Evolutionary conservation across 1,284 basidiomycete genomes (phyloP).

Genomic region (Cystobasidium slooffiae): DNA sequence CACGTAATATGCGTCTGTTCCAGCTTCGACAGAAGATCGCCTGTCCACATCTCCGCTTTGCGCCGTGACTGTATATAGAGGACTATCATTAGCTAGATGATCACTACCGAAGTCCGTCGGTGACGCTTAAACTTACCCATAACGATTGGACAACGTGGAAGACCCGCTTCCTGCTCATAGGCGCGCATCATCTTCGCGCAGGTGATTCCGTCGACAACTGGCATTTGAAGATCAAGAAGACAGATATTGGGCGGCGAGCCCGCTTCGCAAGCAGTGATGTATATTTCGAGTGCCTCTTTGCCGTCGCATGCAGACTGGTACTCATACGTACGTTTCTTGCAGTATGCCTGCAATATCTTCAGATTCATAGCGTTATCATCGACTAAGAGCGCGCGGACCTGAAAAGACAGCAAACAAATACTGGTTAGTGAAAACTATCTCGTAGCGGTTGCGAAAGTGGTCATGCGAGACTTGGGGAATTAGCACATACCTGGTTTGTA

Average conservation of each 20-base stretch:
- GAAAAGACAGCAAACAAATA: too few relatives aligned
- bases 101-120: too few relatives aligned
- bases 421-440: too few relatives aligned
- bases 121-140: conserved; percentile 11
- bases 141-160: conserved; percentile 11
- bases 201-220: conserved; percentile 16
- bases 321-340: conserved; percentile 9
- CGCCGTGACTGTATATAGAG: conserved; percentile 19
- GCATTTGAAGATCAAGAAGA: conserved; percentile 37
- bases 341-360: conserved; percentile 20
- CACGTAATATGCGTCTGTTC: conserved; percentile 17
- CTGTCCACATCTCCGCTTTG: conserved; percentile 25
- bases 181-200: conserved; percentile 23
- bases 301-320: conserved; percentile 10
- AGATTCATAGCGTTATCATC: conserved; percentile 34
- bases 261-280: not conserved
- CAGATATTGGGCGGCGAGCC: not conserved
- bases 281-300: conserved; percentile 3
- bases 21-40: not conserved
- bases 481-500: too few relatives aligned
- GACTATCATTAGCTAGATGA: not conserved
- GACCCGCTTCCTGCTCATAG: not conserved
- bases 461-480: too few relatives aligned
- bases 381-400: conserved; percentile 11
- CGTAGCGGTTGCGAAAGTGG: too few relatives aligned